Conservation (phyloP, 2,329 filamentous ascomycete species). For the Meredithiella fracta region DNA sequence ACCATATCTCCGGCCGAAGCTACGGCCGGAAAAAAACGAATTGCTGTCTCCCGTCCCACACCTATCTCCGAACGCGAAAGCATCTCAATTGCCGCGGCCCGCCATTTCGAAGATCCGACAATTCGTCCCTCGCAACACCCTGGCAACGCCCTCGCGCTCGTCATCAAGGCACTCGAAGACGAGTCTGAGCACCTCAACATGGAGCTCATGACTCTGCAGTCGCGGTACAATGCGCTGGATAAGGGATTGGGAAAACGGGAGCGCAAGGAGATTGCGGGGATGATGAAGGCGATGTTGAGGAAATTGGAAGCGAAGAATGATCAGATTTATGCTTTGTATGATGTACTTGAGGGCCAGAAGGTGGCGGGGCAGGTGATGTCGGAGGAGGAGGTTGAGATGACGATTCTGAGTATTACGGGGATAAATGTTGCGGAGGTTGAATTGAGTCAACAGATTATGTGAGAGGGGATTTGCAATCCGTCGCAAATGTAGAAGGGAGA, state of each 20-base stretch:
- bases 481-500: not conserved
- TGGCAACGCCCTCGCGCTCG: constrained; percentile 56
- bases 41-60: constrained; percentile 47
- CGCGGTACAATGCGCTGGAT: constrained; percentile 49
- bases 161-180: constrained; percentile 67
- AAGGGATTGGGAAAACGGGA: constrained; percentile 47
- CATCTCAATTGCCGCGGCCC: constrained; percentile 14
- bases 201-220: constrained; percentile 45
- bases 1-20: constrained; percentile 24
- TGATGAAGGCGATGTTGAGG: constrained; percentile 44
- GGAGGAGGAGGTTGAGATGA: constrained; percentile 46
- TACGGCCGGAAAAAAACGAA: constrained; percentile 35
- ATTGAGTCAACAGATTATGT: constrained; percentile 26
- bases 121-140: constrained; percentile 54
- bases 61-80: constrained; percentile 43
- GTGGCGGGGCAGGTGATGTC: constrained; percentile 45
- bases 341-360: constrained; percentile 70
- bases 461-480: constrained; percentile 25
- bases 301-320: constrained; percentile 57
- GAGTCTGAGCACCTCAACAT: constrained; percentile 63
- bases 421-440: constrained; percentile 26
- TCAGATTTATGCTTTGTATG: constrained; percentile 68
- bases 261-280: constrained; percentile 42
- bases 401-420: constrained; percentile 38
- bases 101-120: constrained; percentile 31